These are phyloP conservation scores for Plasmodium vivax DNA, from an alignment of 169 alveolate species.

Conservation along the genomic window DNA sequence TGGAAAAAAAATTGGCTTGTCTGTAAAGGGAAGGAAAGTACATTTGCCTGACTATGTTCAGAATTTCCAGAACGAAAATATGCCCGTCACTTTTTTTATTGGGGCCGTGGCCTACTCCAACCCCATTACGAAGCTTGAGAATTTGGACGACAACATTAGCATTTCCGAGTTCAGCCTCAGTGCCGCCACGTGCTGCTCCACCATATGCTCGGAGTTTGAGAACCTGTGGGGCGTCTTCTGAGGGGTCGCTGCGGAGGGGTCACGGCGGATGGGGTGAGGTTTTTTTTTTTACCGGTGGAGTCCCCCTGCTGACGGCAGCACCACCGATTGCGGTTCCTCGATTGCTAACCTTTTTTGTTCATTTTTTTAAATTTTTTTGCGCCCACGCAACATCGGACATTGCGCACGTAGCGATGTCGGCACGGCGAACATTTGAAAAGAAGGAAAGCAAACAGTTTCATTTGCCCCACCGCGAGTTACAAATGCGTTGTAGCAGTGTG, in stretches of 20 bases:
- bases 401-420: background rate
- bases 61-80: slow-evolving; percentile 75
- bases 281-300: background rate
- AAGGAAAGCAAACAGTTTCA: background rate
- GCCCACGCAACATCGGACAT: background rate
- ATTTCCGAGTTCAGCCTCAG: slow-evolving; percentile 89
- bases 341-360: background rate
- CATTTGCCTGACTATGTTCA: slow-evolving; percentile 79
- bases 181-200: slow-evolving; percentile 91
- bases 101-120: slow-evolving; percentile 91
- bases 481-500: background rate
- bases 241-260: background rate
- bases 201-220: slow-evolving; percentile 87
- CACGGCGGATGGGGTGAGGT: background rate
- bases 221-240: slow-evolving; percentile 77
- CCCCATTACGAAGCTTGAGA: slow-evolving; percentile 82
- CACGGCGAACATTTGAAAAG: background rate
- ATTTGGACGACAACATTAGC: slow-evolving; percentile 84
- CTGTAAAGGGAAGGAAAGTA: slow-evolving; percentile 83
- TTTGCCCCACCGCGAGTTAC: background rate
- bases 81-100: slow-evolving; percentile 86
- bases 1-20: slow-evolving; percentile 86
- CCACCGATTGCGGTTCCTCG: background rate
- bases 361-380: too few relatives aligned
- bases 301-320: background rate